These are phyloP conservation scores for Medicago arabica DNA, from an alignment of 306 rosid genomes.

Conservation along the genomic window DNA sequence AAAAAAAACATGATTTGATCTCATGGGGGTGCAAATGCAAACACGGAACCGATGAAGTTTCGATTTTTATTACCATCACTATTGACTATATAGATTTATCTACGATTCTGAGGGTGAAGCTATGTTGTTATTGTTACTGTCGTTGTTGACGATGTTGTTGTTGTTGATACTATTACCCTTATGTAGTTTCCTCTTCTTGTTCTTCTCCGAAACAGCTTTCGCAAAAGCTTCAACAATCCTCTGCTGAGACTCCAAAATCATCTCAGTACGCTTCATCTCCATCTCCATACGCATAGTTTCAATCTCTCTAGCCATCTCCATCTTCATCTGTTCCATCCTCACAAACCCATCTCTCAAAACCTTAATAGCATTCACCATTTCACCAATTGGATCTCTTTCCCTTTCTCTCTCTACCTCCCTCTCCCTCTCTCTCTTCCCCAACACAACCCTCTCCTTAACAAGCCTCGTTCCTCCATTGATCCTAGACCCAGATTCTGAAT, in stretches of 20 bases:
- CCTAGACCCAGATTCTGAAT: slow-evolving; percentile 12
- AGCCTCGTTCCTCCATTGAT: slow-evolving; percentile 47
- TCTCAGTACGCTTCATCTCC: slow-evolving; percentile 96
- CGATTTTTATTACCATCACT: slow-evolving; percentile 11
- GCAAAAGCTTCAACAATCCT: slow-evolving; percentile 92
- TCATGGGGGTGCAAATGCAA: neutral
- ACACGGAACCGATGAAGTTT: neutral
- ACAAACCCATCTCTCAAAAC: slow-evolving; percentile 91
- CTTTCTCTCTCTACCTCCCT: slow-evolving; percentile 37
- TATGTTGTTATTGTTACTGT: slow-evolving; percentile 12
- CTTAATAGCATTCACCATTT: slow-evolving; percentile 86
- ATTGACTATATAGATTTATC: neutral
- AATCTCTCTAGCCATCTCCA: slow-evolving; percentile 97
- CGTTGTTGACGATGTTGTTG: neutral
- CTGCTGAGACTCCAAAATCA: slow-evolving; percentile 93
- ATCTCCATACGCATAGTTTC: slow-evolving; percentile 93
- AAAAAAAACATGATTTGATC: neutral
- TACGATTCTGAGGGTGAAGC: slow-evolving; percentile 66
- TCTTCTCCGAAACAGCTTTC: slow-evolving; percentile 76
- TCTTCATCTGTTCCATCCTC: slow-evolving; percentile 94
- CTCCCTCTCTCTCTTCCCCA: slow-evolving; percentile 38
- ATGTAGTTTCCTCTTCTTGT: slow-evolving; percentile 48
- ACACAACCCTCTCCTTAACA: slow-evolving; percentile 2
- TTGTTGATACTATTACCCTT: slow-evolving; percentile 46
- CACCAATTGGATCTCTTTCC: slow-evolving; percentile 76